These are phyloP conservation scores for Tremella mesenterica DNA, from an alignment of 768 basidiomycete genomes.

Conservation along the genomic window DNA sequence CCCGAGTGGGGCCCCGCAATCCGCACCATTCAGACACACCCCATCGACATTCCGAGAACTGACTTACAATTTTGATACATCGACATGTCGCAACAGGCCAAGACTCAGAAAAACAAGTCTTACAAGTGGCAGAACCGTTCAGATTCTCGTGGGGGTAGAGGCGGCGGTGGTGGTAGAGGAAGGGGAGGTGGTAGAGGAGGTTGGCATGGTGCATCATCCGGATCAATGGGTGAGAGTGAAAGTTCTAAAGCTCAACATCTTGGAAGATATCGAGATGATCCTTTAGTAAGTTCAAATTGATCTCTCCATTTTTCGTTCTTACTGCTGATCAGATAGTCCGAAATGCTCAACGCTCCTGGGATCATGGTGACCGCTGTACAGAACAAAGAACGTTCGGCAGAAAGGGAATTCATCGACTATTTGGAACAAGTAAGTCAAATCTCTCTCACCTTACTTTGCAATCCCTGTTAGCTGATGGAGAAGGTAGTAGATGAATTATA, in stretches of 20 bases:
- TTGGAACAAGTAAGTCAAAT: conserved; percentile 17
- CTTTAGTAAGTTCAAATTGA: conserved; percentile 13
- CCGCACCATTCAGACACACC: too few relatives aligned
- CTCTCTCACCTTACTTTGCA: neutral
- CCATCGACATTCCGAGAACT: too few relatives aligned
- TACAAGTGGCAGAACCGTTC: conserved; percentile 15
- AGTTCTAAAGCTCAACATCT: conserved; percentile 10
- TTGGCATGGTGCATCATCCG: conserved; percentile 1
- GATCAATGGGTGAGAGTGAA: neutral
- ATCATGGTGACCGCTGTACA: conserved; percentile 25
- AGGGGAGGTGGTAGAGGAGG: conserved; percentile 14
- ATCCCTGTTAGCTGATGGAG: neutral
- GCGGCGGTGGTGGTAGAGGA: conserved; percentile 15
- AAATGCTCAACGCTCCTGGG: conserved; percentile 22
- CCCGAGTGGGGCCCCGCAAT: conserved; percentile 1
- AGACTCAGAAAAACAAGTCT: conserved; percentile 27
- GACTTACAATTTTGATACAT: too few relatives aligned
- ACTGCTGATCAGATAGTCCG: conserved; percentile 13
- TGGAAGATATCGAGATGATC: conserved; percentile 21
- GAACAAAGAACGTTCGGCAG: conserved; percentile 30
- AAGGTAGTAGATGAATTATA: conserved; percentile 29
- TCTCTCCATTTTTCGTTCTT: neutral
- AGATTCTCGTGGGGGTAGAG: conserved; percentile 9
- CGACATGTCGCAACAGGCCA: conserved; percentile 8
- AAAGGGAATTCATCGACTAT: conserved; percentile 29